Base-by-base conservation (phyloP, 441 rosid genomes). In the California macrophylla region DNA sequence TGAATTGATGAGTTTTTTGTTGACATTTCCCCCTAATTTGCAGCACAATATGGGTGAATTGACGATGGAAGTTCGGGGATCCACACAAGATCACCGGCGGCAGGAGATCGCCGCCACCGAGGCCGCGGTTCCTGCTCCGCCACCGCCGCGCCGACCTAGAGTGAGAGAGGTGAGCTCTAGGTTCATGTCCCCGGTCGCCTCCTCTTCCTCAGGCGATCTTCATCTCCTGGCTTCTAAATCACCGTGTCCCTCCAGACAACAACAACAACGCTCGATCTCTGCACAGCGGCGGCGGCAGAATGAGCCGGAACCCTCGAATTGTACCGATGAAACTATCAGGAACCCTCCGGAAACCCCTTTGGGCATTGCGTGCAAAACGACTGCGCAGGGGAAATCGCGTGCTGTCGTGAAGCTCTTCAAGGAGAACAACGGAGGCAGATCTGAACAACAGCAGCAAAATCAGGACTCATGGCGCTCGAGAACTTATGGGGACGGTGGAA, bases 131-230 rank as follows among this genome's bases (percentile, higher is more conserved):
- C 66, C 81, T 64, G 79, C 80, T 3, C 77, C 81, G 2, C 71
- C 71, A 25, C 86, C 85, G 0, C 89, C 84, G 4, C 81, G 97
- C 45, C 77, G 93, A 40, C 96, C 89, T 0, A 82, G 97, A 60
- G 97, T 91, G 0, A 85, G 97, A 75, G 96, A 89, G 74, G 93
- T 89, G 9, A 86, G 93, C 34, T 91, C 96, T 6, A 76, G 96
- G 74, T 91, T 89, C 72, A 87, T 91, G 97, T 83, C 97, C 72
- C 93, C 95, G 0, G 72, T 70, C 8, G 72, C 85, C 0, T 77
- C 82, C 2, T 69, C 85, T 0, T 65, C 85, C 6, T 74, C 90
- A 3, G 77, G 79, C 15, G 82, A 77, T 68, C 78, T 71, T 36
- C 78, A 77, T 74, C 71, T 68, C 7, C 47, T 71, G 67, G 63